Evolutionary conservation across 192 early-diverging fungal species (phyloP), one percentile per base, ranked within the genome.

Genomic region (Phycomyces nitens): DNA sequence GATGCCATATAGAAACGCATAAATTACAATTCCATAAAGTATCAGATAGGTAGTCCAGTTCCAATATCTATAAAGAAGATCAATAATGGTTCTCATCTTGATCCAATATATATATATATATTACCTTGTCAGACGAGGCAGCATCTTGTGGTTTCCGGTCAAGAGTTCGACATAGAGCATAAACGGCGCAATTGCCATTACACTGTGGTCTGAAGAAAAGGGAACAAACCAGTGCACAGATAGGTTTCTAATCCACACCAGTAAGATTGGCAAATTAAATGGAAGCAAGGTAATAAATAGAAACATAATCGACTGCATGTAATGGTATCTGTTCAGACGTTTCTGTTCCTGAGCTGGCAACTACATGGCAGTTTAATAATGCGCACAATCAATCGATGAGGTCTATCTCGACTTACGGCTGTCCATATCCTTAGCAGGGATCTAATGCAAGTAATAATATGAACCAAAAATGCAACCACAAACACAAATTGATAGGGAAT

Each of bases 401-500:
- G n/a, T n/a, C n/a, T 34, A 34, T 34, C 2, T 34, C 2, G 7
- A 34, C 73, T 77, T 72, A 74, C 79, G 20, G 40, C 23, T 38
- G 44, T 22, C 21, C 56, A 62, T 38, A 74, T 69, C 14, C 62
- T 52, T 11, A 70, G 57, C 26, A 78, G 66, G 6, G 76, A 74
- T 38, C 77, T 72, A 9, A 82, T 74, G 51, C 84, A 81, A 50
- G 58, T 76, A n/a, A 53, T 66, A 58, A 80, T 78, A 39, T 80
- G 83, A 42, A 75, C 87, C 27, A 90, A 49, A 63, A 85, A 81
- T 3, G 83, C 82, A 11, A 84, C 79, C 8, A 87, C 71, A 68
- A 89, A 92, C 6, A 83, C 84, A 76, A 92, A 89, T 69, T 90
- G 91, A 65, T 92, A 89, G 0, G 91, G 89, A 14, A 90, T 78